Conservation (phyloP, 2,329 filamentous ascomycete genomes). For the Pleoardoris graminearum region DNA sequence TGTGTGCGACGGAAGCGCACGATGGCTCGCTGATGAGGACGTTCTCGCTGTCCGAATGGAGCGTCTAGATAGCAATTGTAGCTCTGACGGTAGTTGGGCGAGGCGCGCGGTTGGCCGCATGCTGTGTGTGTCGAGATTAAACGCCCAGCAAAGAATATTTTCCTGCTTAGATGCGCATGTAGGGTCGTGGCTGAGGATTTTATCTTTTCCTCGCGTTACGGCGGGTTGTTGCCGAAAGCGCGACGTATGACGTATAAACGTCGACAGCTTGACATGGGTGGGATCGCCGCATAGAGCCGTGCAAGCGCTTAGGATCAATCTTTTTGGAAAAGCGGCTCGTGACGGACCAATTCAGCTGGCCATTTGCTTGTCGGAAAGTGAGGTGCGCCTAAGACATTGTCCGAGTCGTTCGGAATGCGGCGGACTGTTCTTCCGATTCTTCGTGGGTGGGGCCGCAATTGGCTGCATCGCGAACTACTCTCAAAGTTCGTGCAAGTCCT, state of each 20-base stretch:
- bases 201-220: constrained; percentile 6
- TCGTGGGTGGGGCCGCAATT: background rate
- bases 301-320: background rate
- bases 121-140: background rate
- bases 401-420: background rate
- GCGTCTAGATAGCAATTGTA: constrained; percentile 19
- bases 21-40: constrained; percentile 2
- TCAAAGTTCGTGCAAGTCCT: background rate
- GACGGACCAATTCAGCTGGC: background rate
- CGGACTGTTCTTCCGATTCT: background rate
- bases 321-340: background rate
- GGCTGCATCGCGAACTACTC: background rate
- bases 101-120: constrained; percentile 9
- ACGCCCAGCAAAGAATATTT: too few species aligned
- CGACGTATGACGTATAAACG: constrained; percentile 23
- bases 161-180: too few species aligned
- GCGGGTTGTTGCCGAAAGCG: constrained; percentile 23
- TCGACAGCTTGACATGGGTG: constrained; percentile 17
- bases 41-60: constrained; percentile 8
- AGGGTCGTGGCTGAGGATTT: background rate
- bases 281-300: background rate
- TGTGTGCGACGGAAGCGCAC: constrained; percentile 8
- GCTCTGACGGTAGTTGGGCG: constrained; percentile 23
- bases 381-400: background rate
- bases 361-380: background rate